Evolutionary conservation across 371 early-diverging fungal species (phyloP), one percentile per base, ranked within the genome.

Genomic region (Dichotomocladium elegans): DNA sequence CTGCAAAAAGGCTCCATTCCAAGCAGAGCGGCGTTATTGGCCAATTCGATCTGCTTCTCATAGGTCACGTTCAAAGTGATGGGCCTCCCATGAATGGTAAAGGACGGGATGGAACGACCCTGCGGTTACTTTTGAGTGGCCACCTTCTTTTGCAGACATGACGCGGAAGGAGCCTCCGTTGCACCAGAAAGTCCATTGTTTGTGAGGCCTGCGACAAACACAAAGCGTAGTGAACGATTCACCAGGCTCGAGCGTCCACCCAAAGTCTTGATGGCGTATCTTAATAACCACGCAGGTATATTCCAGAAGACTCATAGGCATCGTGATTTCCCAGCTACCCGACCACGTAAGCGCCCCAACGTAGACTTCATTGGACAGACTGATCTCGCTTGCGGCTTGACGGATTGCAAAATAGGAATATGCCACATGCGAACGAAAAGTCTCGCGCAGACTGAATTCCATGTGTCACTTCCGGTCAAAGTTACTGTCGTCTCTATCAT

Each of bases 21-120:
- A 0, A 77, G 8, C 0, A 34, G 43, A 33, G 72, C 66, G 3
- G 73, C 66, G 22, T 60, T 56, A 7, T 51, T 34, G 3, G 68
- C 64, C 53, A 66, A 51, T 0, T 26, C 37, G 22, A 54, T 47
- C 37, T 69, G 71, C 22, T 64, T 63, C 6, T 68, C 61, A 8
- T 55, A 37, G 3, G 55, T 64, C 15, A 64, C 56, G 31, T 58
- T 37, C 43, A 73, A 70, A 7, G 60, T 57, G 47, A 63, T 59
- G n/a, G 2, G 72, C 74, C 28, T 77, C 77, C 77, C 74, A 77
- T 1, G 66, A 67, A 22, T 77, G 73, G 34, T 65, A 68, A 2
- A 77, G 53, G 0, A 77, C 69, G 9, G 74, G 62, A 50, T 47
- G 54, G 17, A 44, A 14, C 35, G 47, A 34, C 1, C 48, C 30